Percentiles rank a stretch among this genome's conserved stretches.
Evolutionary conservation across 2,329 filamentous ascomycete genomes (phyloP).

Genomic region (Sclerotinia trifoliorum): DNA sequence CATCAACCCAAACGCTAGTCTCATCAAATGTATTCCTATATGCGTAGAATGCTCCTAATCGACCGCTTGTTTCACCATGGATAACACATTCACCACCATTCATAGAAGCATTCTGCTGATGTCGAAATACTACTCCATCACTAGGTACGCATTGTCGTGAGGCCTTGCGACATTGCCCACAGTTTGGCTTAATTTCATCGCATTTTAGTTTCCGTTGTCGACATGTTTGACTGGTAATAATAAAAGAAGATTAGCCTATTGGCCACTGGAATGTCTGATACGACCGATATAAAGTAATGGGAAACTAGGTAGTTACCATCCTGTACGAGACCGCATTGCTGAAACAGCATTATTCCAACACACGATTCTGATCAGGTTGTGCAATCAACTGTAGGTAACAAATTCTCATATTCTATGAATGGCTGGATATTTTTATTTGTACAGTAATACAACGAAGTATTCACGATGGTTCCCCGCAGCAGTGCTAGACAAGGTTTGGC

Average conservation of each 20-base stretch:
- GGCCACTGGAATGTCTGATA: neutral
- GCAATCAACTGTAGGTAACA: neutral
- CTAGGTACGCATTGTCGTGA: constrained; percentile 59
- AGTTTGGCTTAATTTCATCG: constrained; percentile 60
- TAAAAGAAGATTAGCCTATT: constrained; percentile 22
- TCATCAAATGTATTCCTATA: constrained; percentile 65
- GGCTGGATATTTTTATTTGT: neutral
- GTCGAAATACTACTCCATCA: constrained; percentile 63
- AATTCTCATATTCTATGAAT: neutral
- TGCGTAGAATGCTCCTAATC: constrained; percentile 60
- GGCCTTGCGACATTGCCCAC: constrained; percentile 58
- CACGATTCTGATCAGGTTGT: neutral
- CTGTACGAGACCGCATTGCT: constrained; percentile 42
- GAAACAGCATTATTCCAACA: constrained; percentile 20
- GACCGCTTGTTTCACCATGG: constrained; percentile 39
- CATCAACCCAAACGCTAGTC: constrained; percentile 60
- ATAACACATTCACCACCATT: constrained; percentile 49
- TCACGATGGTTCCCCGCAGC: constrained; percentile 14
- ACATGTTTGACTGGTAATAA: constrained; percentile 49
- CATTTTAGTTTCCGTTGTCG: constrained; percentile 63
- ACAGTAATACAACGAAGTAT: neutral
- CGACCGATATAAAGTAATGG: neutral
- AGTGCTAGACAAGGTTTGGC: neutral
- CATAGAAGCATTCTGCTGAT: constrained; percentile 69
- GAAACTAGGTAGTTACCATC: constrained; percentile 38